Evolutionary conservation across 768 basidiomycete species (phyloP).

Genomic region (Glaciozyma martinii): DNA sequence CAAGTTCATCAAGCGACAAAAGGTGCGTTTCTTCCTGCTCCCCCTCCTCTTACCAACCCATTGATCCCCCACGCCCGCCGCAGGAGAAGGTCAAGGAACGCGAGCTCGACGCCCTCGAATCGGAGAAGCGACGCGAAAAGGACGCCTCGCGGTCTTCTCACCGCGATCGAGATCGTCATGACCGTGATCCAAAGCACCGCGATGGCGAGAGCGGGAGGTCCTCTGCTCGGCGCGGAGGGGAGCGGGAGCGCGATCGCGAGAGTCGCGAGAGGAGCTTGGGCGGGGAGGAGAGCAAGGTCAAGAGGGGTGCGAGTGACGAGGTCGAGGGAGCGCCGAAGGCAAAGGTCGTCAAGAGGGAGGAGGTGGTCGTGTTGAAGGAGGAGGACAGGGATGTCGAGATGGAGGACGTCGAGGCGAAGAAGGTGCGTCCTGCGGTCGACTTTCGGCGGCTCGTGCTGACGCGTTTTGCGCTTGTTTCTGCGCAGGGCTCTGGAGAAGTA

Average conservation of each 20-base stretch:
- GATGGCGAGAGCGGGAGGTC: background rate
- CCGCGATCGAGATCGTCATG: constrained; percentile 8
- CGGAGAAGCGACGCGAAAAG: background rate
- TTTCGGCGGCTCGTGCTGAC: background rate
- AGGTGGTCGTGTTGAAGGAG: background rate
- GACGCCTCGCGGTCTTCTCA: background rate
- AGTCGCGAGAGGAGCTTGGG: background rate
- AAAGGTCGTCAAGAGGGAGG: constrained; percentile 5
- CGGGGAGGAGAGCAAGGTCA: constrained; percentile 1
- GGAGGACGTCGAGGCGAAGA: background rate
- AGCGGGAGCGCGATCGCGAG: no score
- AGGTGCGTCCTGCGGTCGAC: background rate
- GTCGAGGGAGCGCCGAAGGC: background rate
- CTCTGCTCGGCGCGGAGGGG: background rate
- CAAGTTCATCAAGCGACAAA: constrained; percentile 84
- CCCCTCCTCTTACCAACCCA: constrained; percentile 42
- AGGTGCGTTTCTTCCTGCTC: constrained; percentile 45
- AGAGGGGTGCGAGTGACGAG: constrained; percentile 4
- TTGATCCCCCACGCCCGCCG: constrained; percentile 49
- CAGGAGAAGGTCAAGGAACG: constrained; percentile 32
- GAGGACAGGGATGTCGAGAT: background rate
- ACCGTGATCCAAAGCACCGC: constrained; percentile 3
- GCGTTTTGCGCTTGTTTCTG: no score
- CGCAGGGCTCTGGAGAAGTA: constrained; percentile 18
- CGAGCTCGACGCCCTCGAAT: constrained; percentile 15